Percentiles rank a stretch among this genome's conserved stretches.
Conservation (phyloP, 2,329 filamentous ascomycete species). For the Magnaporthiopsis poae region DNA sequence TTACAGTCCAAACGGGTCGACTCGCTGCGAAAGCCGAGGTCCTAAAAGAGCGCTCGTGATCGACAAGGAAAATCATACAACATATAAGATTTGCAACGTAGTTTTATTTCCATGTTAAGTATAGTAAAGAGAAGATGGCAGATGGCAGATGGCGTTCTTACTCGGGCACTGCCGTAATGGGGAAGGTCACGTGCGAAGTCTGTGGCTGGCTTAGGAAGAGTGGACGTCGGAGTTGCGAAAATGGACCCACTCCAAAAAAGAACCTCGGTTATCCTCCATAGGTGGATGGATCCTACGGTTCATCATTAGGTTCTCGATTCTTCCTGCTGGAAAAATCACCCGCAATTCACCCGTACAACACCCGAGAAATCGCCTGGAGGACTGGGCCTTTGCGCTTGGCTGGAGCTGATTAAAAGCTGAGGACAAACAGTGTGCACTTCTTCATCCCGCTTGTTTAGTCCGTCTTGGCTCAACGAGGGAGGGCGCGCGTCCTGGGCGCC, state of each 20-base stretch:
- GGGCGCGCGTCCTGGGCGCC: neutral
- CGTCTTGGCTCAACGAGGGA: neutral
- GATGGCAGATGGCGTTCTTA: no score
- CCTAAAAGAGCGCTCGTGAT: no score
- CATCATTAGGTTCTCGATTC: neutral
- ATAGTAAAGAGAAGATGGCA: no score
- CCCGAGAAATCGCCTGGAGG: slow-evolving; percentile 6
- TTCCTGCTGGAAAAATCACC: slow-evolving; percentile 2
- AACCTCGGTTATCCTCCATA: neutral
- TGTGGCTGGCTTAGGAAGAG: no score
- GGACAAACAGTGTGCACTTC: neutral
- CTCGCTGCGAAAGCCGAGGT: no score
- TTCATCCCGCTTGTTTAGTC: neutral
- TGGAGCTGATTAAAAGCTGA: neutral
- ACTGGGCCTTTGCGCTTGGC: neutral
- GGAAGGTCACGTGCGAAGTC: no score
- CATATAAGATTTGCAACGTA: no score
- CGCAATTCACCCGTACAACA: slow-evolving; percentile 7
- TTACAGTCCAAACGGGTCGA: neutral
- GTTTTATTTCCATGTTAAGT: no score
- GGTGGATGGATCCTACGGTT: neutral
- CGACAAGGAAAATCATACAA: no score
- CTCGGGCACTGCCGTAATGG: no score
- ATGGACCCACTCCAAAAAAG: neutral
- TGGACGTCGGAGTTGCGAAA: neutral